phyloP scores from a whole-genome alignment of 768 basidiomycete species.

The Boletus vermiculosoides region DNA sequence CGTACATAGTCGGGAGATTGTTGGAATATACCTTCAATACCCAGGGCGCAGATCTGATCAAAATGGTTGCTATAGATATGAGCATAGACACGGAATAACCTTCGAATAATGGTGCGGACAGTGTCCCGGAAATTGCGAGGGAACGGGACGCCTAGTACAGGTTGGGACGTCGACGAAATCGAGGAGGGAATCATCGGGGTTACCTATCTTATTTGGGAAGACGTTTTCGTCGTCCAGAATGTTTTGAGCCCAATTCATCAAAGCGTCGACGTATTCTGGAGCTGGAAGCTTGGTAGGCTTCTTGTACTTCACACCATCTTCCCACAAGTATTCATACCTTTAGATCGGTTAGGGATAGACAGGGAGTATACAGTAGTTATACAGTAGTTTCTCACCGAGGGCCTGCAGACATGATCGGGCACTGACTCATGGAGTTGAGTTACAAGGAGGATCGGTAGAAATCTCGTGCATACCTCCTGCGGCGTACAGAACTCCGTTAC shows the following conservation, averaged over 20 bases:
- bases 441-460: slow-evolving; percentile 2
- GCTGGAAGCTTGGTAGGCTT: slow-evolving; percentile 92
- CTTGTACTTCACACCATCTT: slow-evolving; percentile 84
- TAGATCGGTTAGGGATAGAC: slow-evolving; percentile 5
- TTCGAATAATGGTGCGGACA: slow-evolving; percentile 86
- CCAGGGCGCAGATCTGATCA: slow-evolving; percentile 96
- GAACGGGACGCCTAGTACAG: slow-evolving; percentile 82
- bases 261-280: slow-evolving; percentile 93
- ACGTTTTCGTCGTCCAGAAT: slow-evolving; percentile 88
- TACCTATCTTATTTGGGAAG: slow-evolving; percentile 96
- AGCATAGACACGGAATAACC: slow-evolving; percentile 95
- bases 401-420: slow-evolving; percentile 96
- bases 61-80: slow-evolving; percentile 99
- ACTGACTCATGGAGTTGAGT: slow-evolving; percentile 43
- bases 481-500: slow-evolving; percentile 97
- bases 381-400: slow-evolving; percentile 59
- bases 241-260: slow-evolving; percentile 98
- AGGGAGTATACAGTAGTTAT: not conserved
- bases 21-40: slow-evolving; percentile 80
- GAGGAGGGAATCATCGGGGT: slow-evolving; percentile 7
- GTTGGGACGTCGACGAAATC: slow-evolving; percentile 7
- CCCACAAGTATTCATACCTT: slow-evolving; percentile 95
- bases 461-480: slow-evolving; percentile 63
- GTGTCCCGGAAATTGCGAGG: slow-evolving; percentile 87
- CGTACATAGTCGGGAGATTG: not conserved